A percentile compares a stretch with the other conserved stretches of the same genome.
Conservation (phyloP, 1,284 basidiomycete genomes). For the Cutaneotrichosporon cutaneum region DNA sequence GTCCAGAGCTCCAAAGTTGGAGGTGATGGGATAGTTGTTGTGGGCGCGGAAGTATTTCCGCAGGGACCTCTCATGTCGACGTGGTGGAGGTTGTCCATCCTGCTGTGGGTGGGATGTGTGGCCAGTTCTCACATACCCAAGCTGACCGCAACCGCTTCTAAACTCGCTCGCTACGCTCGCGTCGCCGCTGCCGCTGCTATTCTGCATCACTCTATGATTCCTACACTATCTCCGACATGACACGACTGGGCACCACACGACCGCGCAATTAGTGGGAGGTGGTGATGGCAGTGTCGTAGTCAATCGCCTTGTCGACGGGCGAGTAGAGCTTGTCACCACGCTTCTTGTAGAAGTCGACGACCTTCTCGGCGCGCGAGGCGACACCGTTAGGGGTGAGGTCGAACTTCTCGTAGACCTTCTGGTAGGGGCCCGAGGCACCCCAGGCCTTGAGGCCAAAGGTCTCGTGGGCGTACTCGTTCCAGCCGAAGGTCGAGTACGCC, state of each 20-base stretch:
- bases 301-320: conserved; percentile 62
- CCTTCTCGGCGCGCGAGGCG: conserved; percentile 76
- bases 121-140: not conserved
- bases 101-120: too few relatives aligned
- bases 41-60: not conserved
- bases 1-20: not conserved
- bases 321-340: conserved; percentile 71
- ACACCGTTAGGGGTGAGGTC: conserved; percentile 74
- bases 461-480: conserved; percentile 86
- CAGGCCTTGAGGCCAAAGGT: conserved; percentile 75
- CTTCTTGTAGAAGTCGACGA: conserved; percentile 82
- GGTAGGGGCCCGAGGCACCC: conserved; percentile 87
- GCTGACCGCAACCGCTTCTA: not conserved
- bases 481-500: conserved; percentile 72
- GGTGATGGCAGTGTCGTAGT: conserved; percentile 59
- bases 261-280: conserved; percentile 41
- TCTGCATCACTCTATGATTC: conserved; percentile 9
- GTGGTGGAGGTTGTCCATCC: not conserved
- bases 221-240: not conserved
- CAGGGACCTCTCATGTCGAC: not conserved
- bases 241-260: not conserved
- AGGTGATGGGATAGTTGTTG: not conserved
- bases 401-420: conserved; percentile 69
- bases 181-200: not conserved
- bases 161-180: not conserved